phyloP scores from a whole-genome alignment of 2,329 filamentous ascomycete species.

The Penicillium sp. region DNA sequence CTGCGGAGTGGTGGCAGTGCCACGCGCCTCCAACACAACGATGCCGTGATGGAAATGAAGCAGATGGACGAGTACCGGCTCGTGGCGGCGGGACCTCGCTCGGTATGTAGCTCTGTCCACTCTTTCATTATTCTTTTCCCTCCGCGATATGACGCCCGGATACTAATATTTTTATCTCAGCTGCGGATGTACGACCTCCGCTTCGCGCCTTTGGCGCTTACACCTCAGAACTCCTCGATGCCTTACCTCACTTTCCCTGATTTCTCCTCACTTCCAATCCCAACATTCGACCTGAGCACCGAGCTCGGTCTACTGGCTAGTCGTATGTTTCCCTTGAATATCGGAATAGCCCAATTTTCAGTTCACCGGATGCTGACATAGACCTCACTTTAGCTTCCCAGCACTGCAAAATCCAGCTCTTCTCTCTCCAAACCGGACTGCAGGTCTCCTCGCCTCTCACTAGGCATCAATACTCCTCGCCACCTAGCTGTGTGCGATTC shows the following conservation, averaged over 20 bases:
- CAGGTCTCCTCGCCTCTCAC: conserved; percentile 30
- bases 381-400: conserved; percentile 29
- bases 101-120: conserved; percentile 22
- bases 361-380: not conserved
- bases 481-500: conserved; percentile 35
- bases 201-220: conserved; percentile 29
- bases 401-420: conserved; percentile 36
- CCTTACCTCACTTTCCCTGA: conserved; percentile 40
- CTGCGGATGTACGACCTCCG: conserved; percentile 45
- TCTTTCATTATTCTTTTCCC: not conserved
- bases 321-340: conserved; percentile 25
- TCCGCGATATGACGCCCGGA: not conserved
- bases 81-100: conserved; percentile 34
- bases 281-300: conserved; percentile 37
- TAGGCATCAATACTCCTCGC: conserved; percentile 23
- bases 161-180: conserved; percentile 19
- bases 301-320: conserved; percentile 41
- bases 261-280: conserved; percentile 27
- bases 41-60: conserved; percentile 35
- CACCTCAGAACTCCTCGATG: conserved; percentile 27
- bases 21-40: conserved; percentile 35
- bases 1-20: conserved; percentile 33
- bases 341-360: not conserved
- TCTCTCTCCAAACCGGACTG: conserved; percentile 39
- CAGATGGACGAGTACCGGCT: conserved; percentile 37